Evolutionary conservation across 1,139 yeast genomes (phyloP).

Genomic region (Hemisphaericaspora subhashii): DNA sequence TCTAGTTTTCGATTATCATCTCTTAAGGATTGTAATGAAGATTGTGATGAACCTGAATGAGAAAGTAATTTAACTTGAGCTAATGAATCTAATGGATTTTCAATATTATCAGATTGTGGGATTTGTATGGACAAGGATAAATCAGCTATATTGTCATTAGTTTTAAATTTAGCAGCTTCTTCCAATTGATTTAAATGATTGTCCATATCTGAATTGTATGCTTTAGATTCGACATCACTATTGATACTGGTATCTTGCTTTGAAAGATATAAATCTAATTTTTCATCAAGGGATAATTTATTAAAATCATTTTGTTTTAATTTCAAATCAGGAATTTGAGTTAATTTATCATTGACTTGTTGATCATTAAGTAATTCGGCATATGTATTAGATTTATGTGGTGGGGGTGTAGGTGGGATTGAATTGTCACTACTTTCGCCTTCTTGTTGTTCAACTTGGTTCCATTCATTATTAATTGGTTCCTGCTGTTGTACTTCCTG

Average conservation of each 20-base stretch:
- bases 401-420: conserved; percentile 20
- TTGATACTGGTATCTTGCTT: background rate
- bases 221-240: conserved; percentile 9
- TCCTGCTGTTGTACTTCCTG: background rate
- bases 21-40: conserved; percentile 43
- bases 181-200: conserved; percentile 35
- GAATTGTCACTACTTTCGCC: conserved; percentile 7
- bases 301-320: conserved; percentile 25
- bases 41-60: conserved; percentile 46
- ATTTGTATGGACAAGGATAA: conserved; percentile 36
- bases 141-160: conserved; percentile 36
- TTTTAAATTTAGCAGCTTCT: conserved; percentile 27
- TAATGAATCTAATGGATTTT: conserved; percentile 38
- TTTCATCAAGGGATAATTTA: conserved; percentile 39
- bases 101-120: conserved; percentile 21
- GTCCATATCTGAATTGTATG: conserved; percentile 33
- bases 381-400: conserved; percentile 18
- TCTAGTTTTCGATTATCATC: conserved; percentile 37
- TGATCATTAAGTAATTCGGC: conserved; percentile 16
- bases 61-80: conserved; percentile 31
- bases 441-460: background rate
- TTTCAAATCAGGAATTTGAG: conserved; percentile 25
- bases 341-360: conserved; percentile 23
- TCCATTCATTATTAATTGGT: conserved; percentile 6
- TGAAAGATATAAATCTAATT: conserved; percentile 34